A percentile compares a stretch with the other conserved stretches of the same genome.
These are phyloP conservation scores for Alternaria incomplexa DNA, from an alignment of 2,329 filamentous ascomycete genomes.

Conservation along the genomic window DNA sequence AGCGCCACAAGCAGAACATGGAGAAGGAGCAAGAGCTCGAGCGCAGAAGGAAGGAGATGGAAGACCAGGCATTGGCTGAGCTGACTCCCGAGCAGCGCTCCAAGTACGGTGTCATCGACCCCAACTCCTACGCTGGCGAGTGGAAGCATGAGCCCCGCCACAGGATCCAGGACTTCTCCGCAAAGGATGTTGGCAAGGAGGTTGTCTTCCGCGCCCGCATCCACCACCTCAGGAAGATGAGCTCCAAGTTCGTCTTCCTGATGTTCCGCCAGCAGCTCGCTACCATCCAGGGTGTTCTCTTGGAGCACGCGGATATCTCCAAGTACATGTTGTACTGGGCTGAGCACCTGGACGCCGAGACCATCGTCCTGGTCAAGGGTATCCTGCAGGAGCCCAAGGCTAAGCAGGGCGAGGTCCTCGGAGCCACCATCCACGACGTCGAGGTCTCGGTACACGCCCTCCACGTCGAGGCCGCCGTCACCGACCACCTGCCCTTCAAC, in stretches of 20 bases:
- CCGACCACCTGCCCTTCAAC: constrained; percentile 70
- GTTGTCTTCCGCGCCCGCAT: constrained; percentile 74
- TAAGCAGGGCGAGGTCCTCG: constrained; percentile 70
- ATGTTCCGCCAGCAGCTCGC: constrained; percentile 83
- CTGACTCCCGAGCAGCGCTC: constrained; percentile 65
- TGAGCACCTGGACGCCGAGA: constrained; percentile 79
- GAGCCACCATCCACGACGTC: constrained; percentile 75
- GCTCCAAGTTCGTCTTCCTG: constrained; percentile 81
- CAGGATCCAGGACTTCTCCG: constrained; percentile 59
- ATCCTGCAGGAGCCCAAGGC: constrained; percentile 73
- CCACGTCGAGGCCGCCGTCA: constrained; percentile 66
- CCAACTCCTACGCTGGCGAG: constrained; percentile 64
- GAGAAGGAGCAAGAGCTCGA: constrained; percentile 54
- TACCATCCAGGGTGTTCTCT: constrained; percentile 84
- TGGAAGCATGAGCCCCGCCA: constrained; percentile 56
- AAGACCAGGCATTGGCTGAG: constrained; percentile 56
- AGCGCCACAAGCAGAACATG: constrained; percentile 51
- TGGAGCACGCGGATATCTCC: constrained; percentile 67
- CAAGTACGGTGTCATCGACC: constrained; percentile 63
- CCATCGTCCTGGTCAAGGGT: constrained; percentile 77
- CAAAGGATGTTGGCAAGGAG: constrained; percentile 62
- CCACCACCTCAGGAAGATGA: constrained; percentile 81
- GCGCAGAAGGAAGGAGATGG: constrained; percentile 56
- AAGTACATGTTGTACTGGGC: constrained; percentile 85
- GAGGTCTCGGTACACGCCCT: constrained; percentile 75